Evolutionary conservation across 495 filamentous ascomycete species (phyloP), one percentile per base, ranked within the genome.

Genomic region (Halenospora varia): DNA sequence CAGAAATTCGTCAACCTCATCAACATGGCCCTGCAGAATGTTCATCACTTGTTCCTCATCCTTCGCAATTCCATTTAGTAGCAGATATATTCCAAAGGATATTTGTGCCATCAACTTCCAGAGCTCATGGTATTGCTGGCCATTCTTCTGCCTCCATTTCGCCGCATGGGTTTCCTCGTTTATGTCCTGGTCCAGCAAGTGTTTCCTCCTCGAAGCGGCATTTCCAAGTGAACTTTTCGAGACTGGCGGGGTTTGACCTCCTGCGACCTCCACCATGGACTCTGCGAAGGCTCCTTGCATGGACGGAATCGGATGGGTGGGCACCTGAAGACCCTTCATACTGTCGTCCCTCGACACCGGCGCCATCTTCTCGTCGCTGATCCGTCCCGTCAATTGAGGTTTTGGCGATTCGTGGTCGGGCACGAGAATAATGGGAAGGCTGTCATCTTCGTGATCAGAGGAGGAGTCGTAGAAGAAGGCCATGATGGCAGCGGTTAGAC

Each of bases 231-330:
- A 75, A 3, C 84, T 71, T 41, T 81, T 75, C 56, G 80, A 79
- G 51, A 75, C 75, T 20, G 64, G 57, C 48, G 77, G 75, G 20
- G 68, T 60, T 3, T 71, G 58, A 23, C 67, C 73, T 15, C 71
- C 72, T 20, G 74, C 66, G 18, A 87, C 84, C 64, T 96, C 92
- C 23, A 81, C 60, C 52, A 98, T 87, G 2, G 92, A 96, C 71
- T 98, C 94, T 66, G 93, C 88, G 66, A 97, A 97, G 48, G 94
- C 89, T 48, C 83, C 88, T 66, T 97, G 94, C 79, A 98, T 88
- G 50, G 83, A 82, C 15, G 84, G 71, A 54, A 98, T 88, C 1
- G 94, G 94, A 71, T 96, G 90, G 17, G 75, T 68, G 9, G 88
- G 88, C 11, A 77, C 75, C 19, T 75, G 62, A 42, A 66, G 53